phyloP scores from a whole-genome alignment of 805 yeast genomes.

The Nakazawaea laoshanensis region DNA sequence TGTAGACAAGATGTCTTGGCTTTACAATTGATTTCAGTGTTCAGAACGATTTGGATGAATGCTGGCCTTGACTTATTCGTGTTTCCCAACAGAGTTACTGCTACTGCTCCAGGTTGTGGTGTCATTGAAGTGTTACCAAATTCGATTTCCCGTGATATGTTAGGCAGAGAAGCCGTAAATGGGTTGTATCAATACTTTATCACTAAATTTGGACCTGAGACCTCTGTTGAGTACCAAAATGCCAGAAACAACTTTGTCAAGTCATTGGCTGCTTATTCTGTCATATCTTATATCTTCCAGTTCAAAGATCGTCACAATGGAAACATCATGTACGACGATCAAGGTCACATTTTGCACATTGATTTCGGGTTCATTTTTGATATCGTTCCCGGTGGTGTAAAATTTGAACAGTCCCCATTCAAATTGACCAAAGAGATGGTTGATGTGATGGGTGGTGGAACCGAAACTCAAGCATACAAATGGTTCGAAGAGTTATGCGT shows the following conservation, averaged over 20 bases:
- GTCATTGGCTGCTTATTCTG: conserved; percentile 90
- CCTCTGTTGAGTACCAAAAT: conserved; percentile 77
- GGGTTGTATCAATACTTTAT: conserved; percentile 89
- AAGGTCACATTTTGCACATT: conserved; percentile 91
- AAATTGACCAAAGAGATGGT: conserved; percentile 96
- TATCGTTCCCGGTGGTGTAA: conserved; percentile 98
- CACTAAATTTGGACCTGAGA: conserved; percentile 92
- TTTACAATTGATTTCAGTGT: conserved; percentile 82
- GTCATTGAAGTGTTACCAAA: conserved; percentile 96
- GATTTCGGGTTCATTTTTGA: conserved; percentile 99
- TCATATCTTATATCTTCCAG: conserved; percentile 83
- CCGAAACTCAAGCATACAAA: conserved; percentile 73
- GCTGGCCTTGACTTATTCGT: conserved; percentile 87
- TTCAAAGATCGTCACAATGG: conserved; percentile 98
- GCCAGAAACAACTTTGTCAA: conserved; percentile 91
- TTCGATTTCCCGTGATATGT: conserved; percentile 93
- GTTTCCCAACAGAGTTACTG: conserved; percentile 91
- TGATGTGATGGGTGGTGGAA: conserved; percentile 87
- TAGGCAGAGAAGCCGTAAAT: conserved; percentile 97
- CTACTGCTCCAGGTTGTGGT: conserved; percentile 99
- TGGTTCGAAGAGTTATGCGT: conserved; percentile 96
- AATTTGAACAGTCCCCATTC: conserved; percentile 97
- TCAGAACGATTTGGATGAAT: conserved; percentile 82
- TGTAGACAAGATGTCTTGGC: conserved; percentile 97
- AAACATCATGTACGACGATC: conserved; percentile 90